Conservation (phyloP, 148 eudicot genomes). For the Diospyros lotus region DNA sequence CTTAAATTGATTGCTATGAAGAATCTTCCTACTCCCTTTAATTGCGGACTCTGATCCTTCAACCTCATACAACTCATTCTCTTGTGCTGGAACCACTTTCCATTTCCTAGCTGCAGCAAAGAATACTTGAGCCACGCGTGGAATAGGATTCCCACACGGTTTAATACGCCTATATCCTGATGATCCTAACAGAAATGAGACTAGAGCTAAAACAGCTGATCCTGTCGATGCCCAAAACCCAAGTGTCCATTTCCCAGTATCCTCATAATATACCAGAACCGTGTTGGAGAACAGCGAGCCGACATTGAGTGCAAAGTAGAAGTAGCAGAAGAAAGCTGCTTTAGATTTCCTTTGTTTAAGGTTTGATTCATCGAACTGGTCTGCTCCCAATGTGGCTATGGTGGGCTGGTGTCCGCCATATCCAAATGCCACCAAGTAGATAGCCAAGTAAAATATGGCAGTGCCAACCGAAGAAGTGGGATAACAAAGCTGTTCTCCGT, state of each 20-base stretch:
- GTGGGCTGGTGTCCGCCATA: constrained; percentile 98
- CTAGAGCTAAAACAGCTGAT: constrained; percentile 53
- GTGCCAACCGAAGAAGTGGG: constrained; percentile 32
- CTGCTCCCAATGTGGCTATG: constrained; percentile 85
- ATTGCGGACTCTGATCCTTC: constrained; percentile 72
- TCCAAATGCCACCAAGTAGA: constrained; percentile 85
- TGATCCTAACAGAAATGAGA: constrained; percentile 41
- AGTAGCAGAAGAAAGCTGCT: constrained; percentile 66
- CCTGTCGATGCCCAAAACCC: constrained; percentile 68
- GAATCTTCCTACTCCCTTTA: constrained; percentile 85
- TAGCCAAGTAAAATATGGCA: constrained; percentile 55
- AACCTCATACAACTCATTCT: constrained; percentile 52
- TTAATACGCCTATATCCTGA: constrained; percentile 51
- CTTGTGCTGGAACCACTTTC: constrained; percentile 21
- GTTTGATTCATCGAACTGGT: constrained; percentile 63
- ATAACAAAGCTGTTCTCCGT: constrained; percentile 37
- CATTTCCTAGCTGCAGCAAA: constrained; percentile 59
- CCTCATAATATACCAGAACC: constrained; percentile 74
- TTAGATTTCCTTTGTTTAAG: constrained; percentile 33
- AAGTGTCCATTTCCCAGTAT: constrained; percentile 67
- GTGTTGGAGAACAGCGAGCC: constrained; percentile 92
- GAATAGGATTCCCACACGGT: constrained; percentile 79
- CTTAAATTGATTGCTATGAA: constrained; percentile 50
- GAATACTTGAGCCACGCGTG: constrained; percentile 79
- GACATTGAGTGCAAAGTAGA: constrained; percentile 77